Conservation (phyloP, 331 rosid species). For the Dryas integrifolia region DNA sequence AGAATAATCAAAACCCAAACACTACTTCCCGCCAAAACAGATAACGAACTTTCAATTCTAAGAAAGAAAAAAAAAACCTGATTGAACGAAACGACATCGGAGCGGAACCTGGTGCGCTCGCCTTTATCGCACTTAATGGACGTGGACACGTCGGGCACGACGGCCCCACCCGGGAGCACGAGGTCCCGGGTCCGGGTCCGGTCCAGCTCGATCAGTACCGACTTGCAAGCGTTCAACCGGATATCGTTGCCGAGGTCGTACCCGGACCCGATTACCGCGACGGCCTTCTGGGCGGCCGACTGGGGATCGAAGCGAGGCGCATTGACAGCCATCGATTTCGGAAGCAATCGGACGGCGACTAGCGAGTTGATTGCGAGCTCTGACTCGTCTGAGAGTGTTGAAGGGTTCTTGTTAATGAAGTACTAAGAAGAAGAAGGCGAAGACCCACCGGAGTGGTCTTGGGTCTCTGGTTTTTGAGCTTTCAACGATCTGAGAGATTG, state of each 20-base stretch:
- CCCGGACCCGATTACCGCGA: constrained; percentile 67
- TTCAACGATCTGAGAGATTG: background rate
- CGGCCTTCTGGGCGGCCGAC: constrained; percentile 68
- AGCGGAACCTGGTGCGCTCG: constrained; percentile 60
- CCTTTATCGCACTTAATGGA: constrained; percentile 81
- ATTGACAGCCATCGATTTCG: constrained; percentile 30
- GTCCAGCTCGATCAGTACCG: constrained; percentile 52
- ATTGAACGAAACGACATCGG: constrained; percentile 67
- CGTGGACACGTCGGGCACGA: constrained; percentile 48
- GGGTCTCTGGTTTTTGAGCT: constrained; percentile 10
- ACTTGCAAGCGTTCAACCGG: constrained; percentile 49
- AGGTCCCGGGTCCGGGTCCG: constrained; percentile 48
- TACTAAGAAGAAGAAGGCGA: background rate
- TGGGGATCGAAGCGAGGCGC: constrained; percentile 46
- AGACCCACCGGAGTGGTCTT: constrained; percentile 24
- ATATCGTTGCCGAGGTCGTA: constrained; percentile 64
- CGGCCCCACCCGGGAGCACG: constrained; percentile 60
- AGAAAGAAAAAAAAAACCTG: constrained; percentile 37
- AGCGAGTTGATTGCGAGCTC: too few species aligned
- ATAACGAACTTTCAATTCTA: background rate
- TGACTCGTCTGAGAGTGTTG: background rate
- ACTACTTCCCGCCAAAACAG: constrained; percentile 1
- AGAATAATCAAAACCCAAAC: constrained; percentile 3
- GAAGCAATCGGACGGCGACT: background rate
- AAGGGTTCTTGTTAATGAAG: background rate